phyloP scores from a whole-genome alignment of 192 early-diverging fungal genomes.

The Umbelopsis vinacea region DNA sequence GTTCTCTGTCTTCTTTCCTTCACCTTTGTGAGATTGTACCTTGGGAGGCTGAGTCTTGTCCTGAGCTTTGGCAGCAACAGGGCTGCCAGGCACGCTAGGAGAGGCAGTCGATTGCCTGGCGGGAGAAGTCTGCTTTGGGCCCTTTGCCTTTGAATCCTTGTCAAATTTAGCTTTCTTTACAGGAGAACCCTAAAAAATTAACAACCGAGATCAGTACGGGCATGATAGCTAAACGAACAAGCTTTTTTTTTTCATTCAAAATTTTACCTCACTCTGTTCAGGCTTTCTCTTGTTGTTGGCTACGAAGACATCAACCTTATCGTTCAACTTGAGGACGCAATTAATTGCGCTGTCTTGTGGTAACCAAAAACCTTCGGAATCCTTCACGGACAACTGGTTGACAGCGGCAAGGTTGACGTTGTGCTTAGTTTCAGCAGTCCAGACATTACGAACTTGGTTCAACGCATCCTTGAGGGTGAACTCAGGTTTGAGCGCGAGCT shows the following conservation, averaged over 20 bases:
- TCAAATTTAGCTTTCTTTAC: neutral
- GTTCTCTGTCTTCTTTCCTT: too few relatives aligned
- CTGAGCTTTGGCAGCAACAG: too few relatives aligned
- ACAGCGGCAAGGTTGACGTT: neutral
- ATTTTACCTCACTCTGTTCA: neutral
- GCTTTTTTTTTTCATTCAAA: too few relatives aligned
- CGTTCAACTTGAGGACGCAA: slow-evolving; percentile 1
- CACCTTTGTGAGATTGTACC: too few relatives aligned
- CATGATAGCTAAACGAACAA: too few relatives aligned
- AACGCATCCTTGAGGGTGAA: neutral
- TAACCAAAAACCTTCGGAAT: slow-evolving; percentile 15
- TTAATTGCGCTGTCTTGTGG: neutral
- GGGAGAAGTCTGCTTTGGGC: too few relatives aligned
- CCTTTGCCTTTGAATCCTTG: too few relatives aligned
- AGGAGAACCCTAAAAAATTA: neutral
- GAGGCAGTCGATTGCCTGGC: too few relatives aligned
- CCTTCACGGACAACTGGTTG: neutral
- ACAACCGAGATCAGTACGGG: too few relatives aligned
- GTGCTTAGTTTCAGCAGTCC: neutral
- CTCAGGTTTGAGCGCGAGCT: slow-evolving; percentile 8
- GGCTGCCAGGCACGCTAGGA: too few relatives aligned
- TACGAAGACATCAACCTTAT: neutral
- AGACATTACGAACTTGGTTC: neutral
- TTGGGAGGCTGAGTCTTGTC: too few relatives aligned
- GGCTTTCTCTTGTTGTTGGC: neutral